phyloP scores from a whole-genome alignment of 2,329 filamentous ascomycete genomes.

The Penicillium polonicum region DNA sequence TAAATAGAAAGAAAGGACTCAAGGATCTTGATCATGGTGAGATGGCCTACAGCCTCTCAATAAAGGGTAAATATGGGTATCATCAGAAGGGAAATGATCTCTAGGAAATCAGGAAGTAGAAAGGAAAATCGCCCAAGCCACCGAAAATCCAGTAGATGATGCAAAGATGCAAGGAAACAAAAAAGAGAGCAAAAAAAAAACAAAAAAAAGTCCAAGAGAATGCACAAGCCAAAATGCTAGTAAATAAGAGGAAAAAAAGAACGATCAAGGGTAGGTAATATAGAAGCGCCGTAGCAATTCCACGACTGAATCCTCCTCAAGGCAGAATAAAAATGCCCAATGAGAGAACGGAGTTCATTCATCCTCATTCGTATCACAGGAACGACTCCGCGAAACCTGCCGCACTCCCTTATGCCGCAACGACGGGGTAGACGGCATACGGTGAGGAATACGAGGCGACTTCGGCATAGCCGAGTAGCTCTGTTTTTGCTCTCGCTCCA shows the following conservation, averaged over 20 bases:
- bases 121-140: slow-evolving; percentile 3
- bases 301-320: neutral
- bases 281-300: neutral
- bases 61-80: slow-evolving; percentile 30
- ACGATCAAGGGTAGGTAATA: neutral
- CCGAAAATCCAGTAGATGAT: slow-evolving; percentile 2
- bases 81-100: slow-evolving; percentile 24
- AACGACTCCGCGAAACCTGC: slow-evolving; percentile 32
- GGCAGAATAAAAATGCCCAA: neutral
- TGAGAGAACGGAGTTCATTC: slow-evolving; percentile 13
- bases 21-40: slow-evolving; percentile 9
- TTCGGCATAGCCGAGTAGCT: slow-evolving; percentile 24
- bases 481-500: slow-evolving; percentile 31
- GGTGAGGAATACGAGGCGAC: slow-evolving; percentile 30
- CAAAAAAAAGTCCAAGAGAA: slow-evolving; percentile 3
- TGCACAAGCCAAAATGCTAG: slow-evolving; percentile 2
- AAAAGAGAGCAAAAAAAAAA: neutral
- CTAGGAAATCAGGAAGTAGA: slow-evolving; percentile 8
- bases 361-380: slow-evolving; percentile 33
- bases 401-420: slow-evolving; percentile 26
- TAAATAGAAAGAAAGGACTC: slow-evolving; percentile 1
- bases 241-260: neutral
- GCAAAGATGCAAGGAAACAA: slow-evolving; percentile 13
- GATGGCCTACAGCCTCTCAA: slow-evolving; percentile 8
- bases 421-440: slow-evolving; percentile 39